These are phyloP conservation scores for Cordyceps fumosorosea DNA, from an alignment of 2,329 filamentous ascomycete species.

Conservation along the genomic window DNA sequence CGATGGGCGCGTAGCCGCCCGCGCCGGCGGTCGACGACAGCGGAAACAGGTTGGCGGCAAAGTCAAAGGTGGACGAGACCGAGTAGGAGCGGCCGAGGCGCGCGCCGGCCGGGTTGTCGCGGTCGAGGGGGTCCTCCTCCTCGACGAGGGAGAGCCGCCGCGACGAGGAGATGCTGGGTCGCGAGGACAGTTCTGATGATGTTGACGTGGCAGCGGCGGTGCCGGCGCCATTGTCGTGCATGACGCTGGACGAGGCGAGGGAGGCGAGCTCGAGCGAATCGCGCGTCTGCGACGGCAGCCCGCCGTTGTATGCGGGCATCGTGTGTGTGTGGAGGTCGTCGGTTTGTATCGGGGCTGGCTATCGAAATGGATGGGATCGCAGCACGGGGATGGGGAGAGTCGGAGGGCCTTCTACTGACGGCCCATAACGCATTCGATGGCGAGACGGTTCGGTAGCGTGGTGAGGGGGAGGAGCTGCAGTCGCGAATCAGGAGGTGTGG, in stretches of 20 bases:
- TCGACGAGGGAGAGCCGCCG: slow-evolving; percentile 77
- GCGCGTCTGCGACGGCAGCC: slow-evolving; percentile 49
- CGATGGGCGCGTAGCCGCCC: slow-evolving; percentile 74
- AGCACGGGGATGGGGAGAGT: too few relatives aligned
- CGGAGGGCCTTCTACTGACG: not conserved
- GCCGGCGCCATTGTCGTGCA: slow-evolving; percentile 42
- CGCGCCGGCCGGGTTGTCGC: slow-evolving; percentile 38
- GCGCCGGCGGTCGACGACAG: slow-evolving; percentile 67
- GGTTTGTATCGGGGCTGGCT: not conserved
- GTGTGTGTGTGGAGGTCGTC: not conserved
- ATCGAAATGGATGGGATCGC: not conserved
- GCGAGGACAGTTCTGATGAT: slow-evolving; percentile 59
- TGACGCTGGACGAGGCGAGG: slow-evolving; percentile 71
- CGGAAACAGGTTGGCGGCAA: slow-evolving; percentile 87
- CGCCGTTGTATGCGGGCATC: slow-evolving; percentile 16
- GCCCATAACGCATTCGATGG: slow-evolving; percentile 1
- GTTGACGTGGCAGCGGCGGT: slow-evolving; percentile 21
- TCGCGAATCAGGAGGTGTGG: not conserved
- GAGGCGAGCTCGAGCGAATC: slow-evolving; percentile 97
- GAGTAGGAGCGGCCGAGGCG: slow-evolving; percentile 66
- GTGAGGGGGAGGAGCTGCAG: not conserved
- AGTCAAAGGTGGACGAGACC: slow-evolving; percentile 89
- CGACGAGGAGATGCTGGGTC: slow-evolving; percentile 87
- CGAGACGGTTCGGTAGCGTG: not conserved
- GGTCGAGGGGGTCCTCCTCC: slow-evolving; percentile 68